Evolutionary conservation across 805 yeast genomes (phyloP).

Genomic region (Ogataea neopini): DNA sequence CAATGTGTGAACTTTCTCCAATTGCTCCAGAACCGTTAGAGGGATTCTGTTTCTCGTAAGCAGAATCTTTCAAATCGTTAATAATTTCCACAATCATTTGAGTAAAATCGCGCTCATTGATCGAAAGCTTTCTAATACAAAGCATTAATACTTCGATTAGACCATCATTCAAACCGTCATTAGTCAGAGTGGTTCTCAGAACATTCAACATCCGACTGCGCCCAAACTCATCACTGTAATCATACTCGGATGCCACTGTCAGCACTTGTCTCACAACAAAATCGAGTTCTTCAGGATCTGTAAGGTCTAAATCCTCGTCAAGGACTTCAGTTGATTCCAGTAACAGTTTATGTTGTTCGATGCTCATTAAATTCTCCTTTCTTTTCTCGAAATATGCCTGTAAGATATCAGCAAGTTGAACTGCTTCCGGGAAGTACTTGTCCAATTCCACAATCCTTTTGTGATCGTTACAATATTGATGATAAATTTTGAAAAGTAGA

Average conservation of each 20-base stretch:
- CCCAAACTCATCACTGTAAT: constrained; percentile 89
- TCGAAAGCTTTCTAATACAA: constrained; percentile 69
- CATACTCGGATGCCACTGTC: constrained; percentile 66
- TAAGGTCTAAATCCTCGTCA: constrained; percentile 32
- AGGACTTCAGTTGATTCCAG: constrained; percentile 20
- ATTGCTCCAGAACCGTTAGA: constrained; percentile 25
- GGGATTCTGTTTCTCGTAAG: constrained; percentile 35
- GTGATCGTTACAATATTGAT: constrained; percentile 60
- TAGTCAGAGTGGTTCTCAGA: constrained; percentile 58
- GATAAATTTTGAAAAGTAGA: constrained; percentile 68
- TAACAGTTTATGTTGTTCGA: constrained; percentile 25
- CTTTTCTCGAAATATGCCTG: constrained; percentile 57
- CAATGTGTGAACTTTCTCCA: constrained; percentile 25
- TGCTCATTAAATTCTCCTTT: constrained; percentile 28
- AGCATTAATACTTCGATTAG: constrained; percentile 57
- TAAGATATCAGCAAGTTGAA: constrained; percentile 62
- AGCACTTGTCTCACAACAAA: constrained; percentile 76
- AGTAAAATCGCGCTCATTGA: constrained; percentile 80
- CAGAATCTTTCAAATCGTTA: constrained; percentile 77
- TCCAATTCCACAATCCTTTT: constrained; percentile 58
- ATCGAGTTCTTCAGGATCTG: constrained; percentile 60
- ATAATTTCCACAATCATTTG: constrained; percentile 83
- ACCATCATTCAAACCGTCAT: constrained; percentile 54
- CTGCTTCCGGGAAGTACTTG: constrained; percentile 73
- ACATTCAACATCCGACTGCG: constrained; percentile 71